Evolutionary conservation across 2,329 filamentous ascomycete genomes (phyloP), one percentile per base, ranked within the genome.

Genomic region (Epichloe bromicola): DNA sequence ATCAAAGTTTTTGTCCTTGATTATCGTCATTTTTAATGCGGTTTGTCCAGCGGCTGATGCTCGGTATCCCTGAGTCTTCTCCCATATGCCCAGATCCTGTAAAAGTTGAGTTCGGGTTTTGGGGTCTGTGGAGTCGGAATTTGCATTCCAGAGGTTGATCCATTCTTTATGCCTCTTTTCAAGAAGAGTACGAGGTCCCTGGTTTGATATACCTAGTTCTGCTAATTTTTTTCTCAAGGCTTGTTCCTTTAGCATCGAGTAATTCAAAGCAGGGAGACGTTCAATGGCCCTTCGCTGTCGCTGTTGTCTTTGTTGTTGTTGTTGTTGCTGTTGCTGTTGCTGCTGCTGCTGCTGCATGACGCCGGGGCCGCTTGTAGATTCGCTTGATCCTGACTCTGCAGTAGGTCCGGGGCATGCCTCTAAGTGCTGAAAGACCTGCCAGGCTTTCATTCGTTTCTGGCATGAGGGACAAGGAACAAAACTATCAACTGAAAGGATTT

Each of bases 131-230:
- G 90, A 85, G 66, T 98, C 93, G 67, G 89, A 95, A 63, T 98
- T 98, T 11, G 94, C 87, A 65, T 98, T 98, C 85, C 88, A 96
- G 17, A 98, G 70, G 38, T 93, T 96, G 48, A 93, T 76, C 90
- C 90, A 98, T 66, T 98, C 93, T 23, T 80, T 87, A 61, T 97
- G 90, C 17, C 94, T 79, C 57, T 76, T 79, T 63, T 91, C 85
- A 50, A 97, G 72, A 1, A 90, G 73, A 44, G 75, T 70, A 44
- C 84, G 84, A 1, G 75, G 67, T 1, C 93, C 93, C 53, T 70
- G 74, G 10, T 74, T 77, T 0, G 88, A 83, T 51, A 97, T 82
- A 1, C 90, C 88, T 1, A 93, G 73, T 3, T 95, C 88, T 17
- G 73, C 65, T 41, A 98, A 71, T 67, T 95, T 97, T 62, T 87